Conservation (phyloP, 1,139 yeast genomes). For the Cylindricascospora bacillispora region DNA sequence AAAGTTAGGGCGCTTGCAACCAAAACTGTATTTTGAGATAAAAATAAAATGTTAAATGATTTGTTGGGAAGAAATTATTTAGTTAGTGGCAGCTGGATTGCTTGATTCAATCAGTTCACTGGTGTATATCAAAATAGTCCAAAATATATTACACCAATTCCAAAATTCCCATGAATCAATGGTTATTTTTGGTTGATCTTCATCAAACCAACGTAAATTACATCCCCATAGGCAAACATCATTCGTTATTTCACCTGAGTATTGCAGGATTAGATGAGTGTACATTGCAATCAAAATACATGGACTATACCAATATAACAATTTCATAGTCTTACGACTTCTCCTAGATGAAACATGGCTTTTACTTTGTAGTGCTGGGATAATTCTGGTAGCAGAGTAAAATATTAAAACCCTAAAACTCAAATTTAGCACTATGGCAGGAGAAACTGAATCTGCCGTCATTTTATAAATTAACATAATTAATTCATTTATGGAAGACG, state of each 20-base stretch:
- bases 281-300: conserved; percentile 89
- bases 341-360: conserved; percentile 22
- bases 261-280: conserved; percentile 85
- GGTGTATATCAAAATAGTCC: conserved; percentile 66
- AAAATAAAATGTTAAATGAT: no score
- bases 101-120: conserved; percentile 45
- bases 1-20: no score
- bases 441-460: conserved; percentile 66
- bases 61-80: background rate
- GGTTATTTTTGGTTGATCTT: conserved; percentile 25
- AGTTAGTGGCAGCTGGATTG: background rate
- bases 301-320: conserved; percentile 81
- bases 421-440: conserved; percentile 68
- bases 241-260: conserved; percentile 61
- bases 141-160: conserved; percentile 89
- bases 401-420: conserved; percentile 80
- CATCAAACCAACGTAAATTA: conserved; percentile 13
- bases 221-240: conserved; percentile 49
- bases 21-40: no score
- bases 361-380: conserved; percentile 54
- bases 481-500: conserved; percentile 31
- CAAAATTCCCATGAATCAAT: conserved; percentile 86
- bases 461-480: conserved; percentile 48
- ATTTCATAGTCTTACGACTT: conserved; percentile 34
- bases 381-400: conserved; percentile 86